These are phyloP conservation scores for Stachybotrys chlorohalonatus DNA, from an alignment of 2,329 filamentous ascomycete species.

Conservation along the genomic window DNA sequence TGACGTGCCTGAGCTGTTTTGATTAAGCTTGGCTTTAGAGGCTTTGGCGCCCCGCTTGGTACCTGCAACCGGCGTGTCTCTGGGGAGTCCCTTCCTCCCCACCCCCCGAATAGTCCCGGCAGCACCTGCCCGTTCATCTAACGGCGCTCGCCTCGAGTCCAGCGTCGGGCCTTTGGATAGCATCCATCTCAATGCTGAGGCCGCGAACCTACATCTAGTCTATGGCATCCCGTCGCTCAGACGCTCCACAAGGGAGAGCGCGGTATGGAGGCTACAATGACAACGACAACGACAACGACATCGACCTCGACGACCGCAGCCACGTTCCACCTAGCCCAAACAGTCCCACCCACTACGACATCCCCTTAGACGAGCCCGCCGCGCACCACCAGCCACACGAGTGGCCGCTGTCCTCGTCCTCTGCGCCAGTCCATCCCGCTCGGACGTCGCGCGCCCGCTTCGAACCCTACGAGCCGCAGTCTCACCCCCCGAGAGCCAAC, in stretches of 20 bases:
- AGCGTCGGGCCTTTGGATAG: neutral
- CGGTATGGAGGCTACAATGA: slow-evolving; percentile 5
- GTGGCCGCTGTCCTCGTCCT: neutral
- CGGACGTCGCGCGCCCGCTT: neutral
- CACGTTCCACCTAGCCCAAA: slow-evolving; percentile 5
- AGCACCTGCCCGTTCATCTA: neutral
- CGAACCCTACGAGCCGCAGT: neutral
- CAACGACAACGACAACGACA: slow-evolving; percentile 6
- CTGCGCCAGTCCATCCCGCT: neutral
- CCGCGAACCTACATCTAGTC: slow-evolving; percentile 10
- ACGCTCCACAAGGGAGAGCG: slow-evolving; percentile 10
- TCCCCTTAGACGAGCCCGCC: neutral
- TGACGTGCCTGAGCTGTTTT: no score
- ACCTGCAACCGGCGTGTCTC: no score
- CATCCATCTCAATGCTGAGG: slow-evolving; percentile 14
- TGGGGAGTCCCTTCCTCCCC: no score
- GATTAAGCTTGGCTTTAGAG: no score
- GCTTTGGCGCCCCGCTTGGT: no score
- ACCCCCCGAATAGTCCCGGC: no score
- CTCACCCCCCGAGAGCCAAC: neutral
- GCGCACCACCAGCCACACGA: neutral
- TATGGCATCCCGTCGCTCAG: slow-evolving; percentile 18
- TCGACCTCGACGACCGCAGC: slow-evolving; percentile 13
- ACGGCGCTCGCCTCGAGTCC: neutral
- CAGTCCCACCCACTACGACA: neutral